These are phyloP conservation scores for Parascedosporium putredinis DNA, from an alignment of 2,329 filamentous ascomycete species.

Conservation along the genomic window DNA sequence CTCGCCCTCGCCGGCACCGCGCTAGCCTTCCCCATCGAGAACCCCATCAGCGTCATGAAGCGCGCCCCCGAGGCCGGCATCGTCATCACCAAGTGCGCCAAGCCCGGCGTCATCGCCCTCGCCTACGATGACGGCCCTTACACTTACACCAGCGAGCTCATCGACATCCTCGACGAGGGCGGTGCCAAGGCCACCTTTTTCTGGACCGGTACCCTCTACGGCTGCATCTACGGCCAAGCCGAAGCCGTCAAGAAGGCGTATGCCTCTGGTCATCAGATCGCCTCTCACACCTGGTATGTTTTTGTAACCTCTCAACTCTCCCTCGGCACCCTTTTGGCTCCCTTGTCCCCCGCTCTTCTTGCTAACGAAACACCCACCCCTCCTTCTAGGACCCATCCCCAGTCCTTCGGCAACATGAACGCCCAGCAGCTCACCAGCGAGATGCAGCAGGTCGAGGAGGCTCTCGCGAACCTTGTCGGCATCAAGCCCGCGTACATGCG, in stretches of 20 bases:
- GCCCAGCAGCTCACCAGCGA: conserved; percentile 30
- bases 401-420: conserved; percentile 28
- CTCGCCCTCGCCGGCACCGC: conserved; percentile 19
- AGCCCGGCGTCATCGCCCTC: conserved; percentile 35
- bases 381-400: conserved; percentile 30
- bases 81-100: conserved; percentile 33
- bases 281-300: conserved; percentile 39
- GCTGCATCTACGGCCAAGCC: conserved; percentile 38
- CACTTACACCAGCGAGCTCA: conserved; percentile 33
- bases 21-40: conserved; percentile 19
- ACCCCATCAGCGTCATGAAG: conserved; percentile 29
- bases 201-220: conserved; percentile 39
- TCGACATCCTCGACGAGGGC: conserved; percentile 38
- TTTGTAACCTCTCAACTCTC: not conserved
- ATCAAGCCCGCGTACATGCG: conserved; percentile 39
- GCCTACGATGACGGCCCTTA: conserved; percentile 45
- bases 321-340: not conserved
- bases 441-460: conserved; percentile 40
- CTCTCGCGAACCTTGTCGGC: conserved; percentile 38
- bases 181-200: conserved; percentile 45
- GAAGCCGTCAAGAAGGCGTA: conserved; percentile 43
- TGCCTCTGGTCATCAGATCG: conserved; percentile 40
- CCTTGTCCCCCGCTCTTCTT: too few relatives aligned
- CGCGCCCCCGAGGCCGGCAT: conserved; percentile 28
- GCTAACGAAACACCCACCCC: conserved; percentile 4